Conservation (phyloP, 2,329 filamentous ascomycete species). For the Phyllosticta capitalensis region DNA sequence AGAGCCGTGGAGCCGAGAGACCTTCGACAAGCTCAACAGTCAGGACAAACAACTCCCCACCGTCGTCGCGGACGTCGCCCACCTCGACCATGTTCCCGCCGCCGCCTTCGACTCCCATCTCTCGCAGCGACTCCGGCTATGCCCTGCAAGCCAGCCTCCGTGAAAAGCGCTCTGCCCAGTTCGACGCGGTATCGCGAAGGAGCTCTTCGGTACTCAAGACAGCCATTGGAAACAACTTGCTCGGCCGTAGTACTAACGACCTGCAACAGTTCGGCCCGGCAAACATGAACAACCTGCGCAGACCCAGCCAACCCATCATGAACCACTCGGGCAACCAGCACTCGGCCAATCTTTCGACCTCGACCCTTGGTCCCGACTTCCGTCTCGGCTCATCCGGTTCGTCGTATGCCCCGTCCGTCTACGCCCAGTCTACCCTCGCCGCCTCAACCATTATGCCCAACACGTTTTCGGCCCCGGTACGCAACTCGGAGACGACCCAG, state of each 20-base stretch:
- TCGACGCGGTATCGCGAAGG: conserved; percentile 69
- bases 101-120: conserved; percentile 68
- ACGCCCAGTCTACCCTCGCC: conserved; percentile 76
- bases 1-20: conserved; percentile 54
- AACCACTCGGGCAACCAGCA: conserved; percentile 43
- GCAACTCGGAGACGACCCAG: conserved; percentile 67
- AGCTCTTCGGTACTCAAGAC: conserved; percentile 60
- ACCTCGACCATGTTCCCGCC: conserved; percentile 70
- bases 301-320: conserved; percentile 58
- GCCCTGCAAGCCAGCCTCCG: conserved; percentile 75
- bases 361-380: conserved; percentile 44
- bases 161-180: conserved; percentile 91
- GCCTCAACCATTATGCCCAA: conserved; percentile 82
- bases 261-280: conserved; percentile 59
- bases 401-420: conserved; percentile 68
- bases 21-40: conserved; percentile 45
- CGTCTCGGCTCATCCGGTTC: conserved; percentile 33
- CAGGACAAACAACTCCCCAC: conserved; percentile 39
- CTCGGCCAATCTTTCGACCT: conserved; percentile 56
- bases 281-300: conserved; percentile 55
- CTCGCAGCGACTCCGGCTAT: conserved; percentile 84
- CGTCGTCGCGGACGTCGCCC: conserved; percentile 56
- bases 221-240: conserved; percentile 1
- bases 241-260: conserved; percentile 20
- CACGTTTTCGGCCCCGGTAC: conserved; percentile 68